Percentiles rank a stretch among this genome's conserved stretches.
These are phyloP conservation scores for Stereocaulon alpinum DNA, from an alignment of 495 filamentous ascomycete species.

Conservation along the genomic window DNA sequence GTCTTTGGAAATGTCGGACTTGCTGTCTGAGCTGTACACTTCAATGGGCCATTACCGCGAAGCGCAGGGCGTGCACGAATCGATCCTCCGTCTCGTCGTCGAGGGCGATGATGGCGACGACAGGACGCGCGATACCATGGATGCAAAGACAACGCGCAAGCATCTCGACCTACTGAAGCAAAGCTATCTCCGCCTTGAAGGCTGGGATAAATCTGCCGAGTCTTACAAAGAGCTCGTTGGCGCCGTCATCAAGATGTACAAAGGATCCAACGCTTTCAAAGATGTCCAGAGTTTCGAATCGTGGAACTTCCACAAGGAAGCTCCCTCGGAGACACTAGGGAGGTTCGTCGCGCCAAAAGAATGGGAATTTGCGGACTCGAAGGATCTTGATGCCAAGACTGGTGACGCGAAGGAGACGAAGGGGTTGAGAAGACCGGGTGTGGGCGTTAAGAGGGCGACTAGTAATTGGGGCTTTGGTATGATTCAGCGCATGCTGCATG, in stretches of 20 bases:
- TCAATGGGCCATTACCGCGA: slow-evolving; percentile 39
- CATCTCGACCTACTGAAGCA: slow-evolving; percentile 45
- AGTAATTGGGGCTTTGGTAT: slow-evolving; percentile 16
- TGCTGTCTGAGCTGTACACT: slow-evolving; percentile 46
- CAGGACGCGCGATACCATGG: slow-evolving; percentile 20
- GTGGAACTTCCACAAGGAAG: slow-evolving; percentile 11
- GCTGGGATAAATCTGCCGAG: slow-evolving; percentile 26
- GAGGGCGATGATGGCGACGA: slow-evolving; percentile 35
- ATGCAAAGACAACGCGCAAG: slow-evolving; percentile 32
- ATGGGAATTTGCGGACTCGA: slow-evolving; percentile 6
- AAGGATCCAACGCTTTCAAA: slow-evolving; percentile 2
- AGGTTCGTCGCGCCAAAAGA: slow-evolving; percentile 6
- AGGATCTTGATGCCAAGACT: background rate
- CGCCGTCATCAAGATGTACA: slow-evolving; percentile 8
- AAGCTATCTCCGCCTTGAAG: slow-evolving; percentile 28
- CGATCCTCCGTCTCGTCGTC: slow-evolving; percentile 39
- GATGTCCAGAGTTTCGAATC: slow-evolving; percentile 2
- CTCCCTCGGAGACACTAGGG: slow-evolving; percentile 6
- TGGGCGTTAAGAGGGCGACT: slow-evolving; percentile 6
- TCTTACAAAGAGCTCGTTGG: slow-evolving; percentile 15
- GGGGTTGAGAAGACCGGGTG: background rate
- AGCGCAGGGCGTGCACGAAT: slow-evolving; percentile 45
- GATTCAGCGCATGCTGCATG: slow-evolving; percentile 1
- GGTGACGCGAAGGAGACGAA: background rate
- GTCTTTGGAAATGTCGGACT: slow-evolving; percentile 44